Base-by-base conservation (phyloP, 306 rosid species). In the Dryas octopetala region DNA sequence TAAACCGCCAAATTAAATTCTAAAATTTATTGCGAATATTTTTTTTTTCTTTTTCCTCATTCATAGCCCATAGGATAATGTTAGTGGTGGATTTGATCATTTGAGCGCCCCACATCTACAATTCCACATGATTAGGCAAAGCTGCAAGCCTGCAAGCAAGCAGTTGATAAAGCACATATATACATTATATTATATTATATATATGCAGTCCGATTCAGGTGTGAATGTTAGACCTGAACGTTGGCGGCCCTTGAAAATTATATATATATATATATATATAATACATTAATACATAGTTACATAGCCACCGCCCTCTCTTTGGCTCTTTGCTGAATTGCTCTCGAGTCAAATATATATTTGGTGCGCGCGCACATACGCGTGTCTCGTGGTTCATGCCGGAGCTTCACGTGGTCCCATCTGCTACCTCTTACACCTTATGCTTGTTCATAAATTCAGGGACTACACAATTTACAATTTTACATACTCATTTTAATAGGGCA, bases 341-440 rank as follows among this genome's bases (percentile, higher is more conserved):
- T 52, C 45, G 58, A 70, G 70, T 55, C 55, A 80, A 83, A 52
- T 45, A 51, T 72, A 74, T 58, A 77, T 67, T 63, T 72, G 87
- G 87, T 88, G 95, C 86, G 83, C 48, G 76, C 74, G 72, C 89
- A 84, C 85, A 83, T 79, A 78, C 53, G 90, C 93, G 88, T 89
- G 93, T 89, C 88, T 86, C 80, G 48, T 77, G 97, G 82, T 78
- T 17, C 84, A 70, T 86, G 97, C 92, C 83, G 86, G 38, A 2
- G 84, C 74, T 74, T 69, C 75, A 81, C 83, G 86, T 81, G 86
- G 73, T 46, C 78, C 74, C 83, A 70, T 65, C 59, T 76, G 13
- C 75, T 47, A 4, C 59, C 26, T 52, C 40, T 32, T 53, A 1
- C 38, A 32, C 4, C 60, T 68, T 45, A 8, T 32, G 3, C 38